Evolutionary conservation across 495 filamentous ascomycete species (phyloP), one percentile per base, ranked within the genome.

Genomic region (Penicillium samsonianum): DNA sequence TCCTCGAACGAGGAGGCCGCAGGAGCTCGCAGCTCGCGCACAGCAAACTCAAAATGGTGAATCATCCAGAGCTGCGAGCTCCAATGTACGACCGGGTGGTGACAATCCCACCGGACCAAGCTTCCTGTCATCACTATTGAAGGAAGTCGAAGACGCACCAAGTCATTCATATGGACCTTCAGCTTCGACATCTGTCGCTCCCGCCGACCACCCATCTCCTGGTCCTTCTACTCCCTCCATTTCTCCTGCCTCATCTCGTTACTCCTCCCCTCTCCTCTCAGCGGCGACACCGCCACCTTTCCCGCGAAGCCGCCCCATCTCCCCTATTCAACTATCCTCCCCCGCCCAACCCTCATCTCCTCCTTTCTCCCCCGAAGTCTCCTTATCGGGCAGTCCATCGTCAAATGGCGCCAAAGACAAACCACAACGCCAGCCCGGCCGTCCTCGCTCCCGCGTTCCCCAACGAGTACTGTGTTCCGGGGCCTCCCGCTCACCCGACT

Each of bases 71-170:
- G 62, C 76, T 50, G 71, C 73, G 19, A 63, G 63, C 53, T 65
- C 71, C 5, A 68, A 59, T 38, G 61, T 69, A 22, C 67, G 74
- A 14, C 55, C 22, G 25, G 65, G 73, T 61, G 54, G 66, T 50
- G 67, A 75, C n/a, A 65, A 65, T 46, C 48, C 67, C 35, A 68
- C 67, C 48, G 80, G 80, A 40, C 82, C 84, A 55, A 78, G 84
- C 70, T 96, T 96, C 71, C 73, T 96, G 4, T 86, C 89, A 38
- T 91, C 90, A 0, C 78, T 97, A 14, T 74, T 97, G 47, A 89
- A 88, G 62, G 92, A 97, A 65, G 91, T 97, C 0, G 90, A 95
- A 70, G 84, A 84, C 62, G 85, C 88, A 3, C 78, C 80, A 1
- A 65, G 69, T 31, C 83, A 81, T 26, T 76, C 80, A 12, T 72